Base-by-base conservation (phyloP, 1,284 basidiomycete species). In the Ustilago trichophora region DNA sequence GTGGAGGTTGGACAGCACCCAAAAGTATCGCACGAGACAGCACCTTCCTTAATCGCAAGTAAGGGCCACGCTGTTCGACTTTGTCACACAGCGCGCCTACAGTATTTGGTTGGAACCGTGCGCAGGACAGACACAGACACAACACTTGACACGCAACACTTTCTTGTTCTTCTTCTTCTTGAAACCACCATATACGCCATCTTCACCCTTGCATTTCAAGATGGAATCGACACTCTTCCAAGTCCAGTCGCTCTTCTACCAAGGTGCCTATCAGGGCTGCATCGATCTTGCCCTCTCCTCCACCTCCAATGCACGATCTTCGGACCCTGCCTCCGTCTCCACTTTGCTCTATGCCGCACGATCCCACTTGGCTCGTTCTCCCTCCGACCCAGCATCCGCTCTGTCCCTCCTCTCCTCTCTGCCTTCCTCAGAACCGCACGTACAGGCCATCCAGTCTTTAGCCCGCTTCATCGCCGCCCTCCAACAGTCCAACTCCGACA, bases 181-280 rank as follows among this genome's bases (percentile, higher is more conserved):
- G n/a, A n/a, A n/a, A n/a, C n/a, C n/a, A n/a, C n/a, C 35, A 25
- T n/a, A n/a, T 22, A 19, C n/a, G 27, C 37, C 33, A 13, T 3
- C 6, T 16, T 12, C 10, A 8, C n/a, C n/a, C n/a, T n/a, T n/a
- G n/a, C n/a, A n/a, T n/a, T n/a, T 12, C 45, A 62, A 25, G 7
- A 71, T 76, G 72, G 69, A 71, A 31, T 55, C 72, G 18, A 54
- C 57, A 18, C 64, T 71, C 5, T 78, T 73, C 46, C 60, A 76
- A 45, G 64, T 76, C 13, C 77, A 80, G 55, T 70, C 70, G 31
- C 73, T 79, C 43, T 80, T 77, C 56, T 80, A 80, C 41, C 78
- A 80, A 50, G 75, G 72, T 44, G 77, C 78, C 21, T 80, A 79
- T 40, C 36, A 54, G 29, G 74, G 70, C n/a, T 76, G 74, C 67